These are phyloP conservation scores for Paecilomyces fulvus DNA, from an alignment of 2,329 filamentous ascomycete genomes.

Conservation along the genomic window DNA sequence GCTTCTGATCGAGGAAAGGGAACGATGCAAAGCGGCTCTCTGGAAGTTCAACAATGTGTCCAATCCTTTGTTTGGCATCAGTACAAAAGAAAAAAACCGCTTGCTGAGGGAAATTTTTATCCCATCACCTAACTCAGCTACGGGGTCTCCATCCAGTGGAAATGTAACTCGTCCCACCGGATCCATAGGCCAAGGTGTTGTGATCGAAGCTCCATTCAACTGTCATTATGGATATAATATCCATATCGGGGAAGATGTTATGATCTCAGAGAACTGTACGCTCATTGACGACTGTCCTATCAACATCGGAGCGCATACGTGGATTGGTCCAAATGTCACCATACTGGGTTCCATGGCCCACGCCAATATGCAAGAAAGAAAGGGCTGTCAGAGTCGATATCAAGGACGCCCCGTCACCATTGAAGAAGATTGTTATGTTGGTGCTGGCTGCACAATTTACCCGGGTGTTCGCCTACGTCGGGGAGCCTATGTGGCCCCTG, in stretches of 20 bases:
- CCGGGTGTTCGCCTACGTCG: conserved; percentile 36
- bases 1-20: conserved; percentile 73
- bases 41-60: conserved; percentile 81
- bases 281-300: conserved; percentile 82
- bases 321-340: conserved; percentile 74
- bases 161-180: conserved; percentile 46
- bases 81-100: conserved; percentile 37
- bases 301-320: conserved; percentile 61
- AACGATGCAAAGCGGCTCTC: conserved; percentile 70
- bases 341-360: conserved; percentile 70
- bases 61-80: conserved; percentile 65
- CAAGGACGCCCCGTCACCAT: conserved; percentile 66
- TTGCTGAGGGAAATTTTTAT: conserved; percentile 31
- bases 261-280: conserved; percentile 73
- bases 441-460: conserved; percentile 52
- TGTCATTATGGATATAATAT: conserved; percentile 98
- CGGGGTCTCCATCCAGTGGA: conserved; percentile 45
- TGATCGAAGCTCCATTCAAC: conserved; percentile 79
- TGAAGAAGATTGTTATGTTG: conserved; percentile 62
- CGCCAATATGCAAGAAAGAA: conserved; percentile 63
- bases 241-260: conserved; percentile 72
- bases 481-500: conserved; percentile 37
- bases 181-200: conserved; percentile 63
- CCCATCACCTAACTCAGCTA: conserved; percentile 16
- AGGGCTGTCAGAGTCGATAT: conserved; percentile 65